Evolutionary conservation across 768 basidiomycete genomes (phyloP), one percentile per base, ranked within the genome.

Genomic region (Nidula microcarpa): DNA sequence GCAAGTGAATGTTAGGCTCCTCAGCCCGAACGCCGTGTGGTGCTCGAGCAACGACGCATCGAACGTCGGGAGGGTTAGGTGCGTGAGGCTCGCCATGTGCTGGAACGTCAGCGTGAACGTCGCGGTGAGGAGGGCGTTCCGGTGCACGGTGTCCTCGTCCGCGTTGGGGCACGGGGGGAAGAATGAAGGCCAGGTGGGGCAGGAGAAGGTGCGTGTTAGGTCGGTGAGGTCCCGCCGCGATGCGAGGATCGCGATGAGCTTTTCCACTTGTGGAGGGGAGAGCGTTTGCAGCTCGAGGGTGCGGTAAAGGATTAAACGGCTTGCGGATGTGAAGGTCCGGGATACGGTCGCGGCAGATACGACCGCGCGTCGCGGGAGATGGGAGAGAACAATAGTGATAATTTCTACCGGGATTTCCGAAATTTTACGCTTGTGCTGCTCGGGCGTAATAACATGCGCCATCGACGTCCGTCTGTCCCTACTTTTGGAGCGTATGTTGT

Each of bases 31-130:
- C 1, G 73, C 73, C 4, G 70, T 68, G 54, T 75, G 74, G 47
- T 74, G 69, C 16, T 70, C 67, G 51, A 80, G 64, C 44, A 79
- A 68, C 14, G 70, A 68, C 23, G 64, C 50, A 52, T 78, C 74
- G 55, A 77, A 79, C 1, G 71, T 67, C 6, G 77, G 76, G 33
- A 78, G 68, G 13, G 69, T 66, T 16, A 78, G 63, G 14, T 69
- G 61, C 6, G 65, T 70, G 11, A 80, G 64, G 35, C 67, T 68
- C n/a, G 70, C 67, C 79, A 80, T 79, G 14, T 75, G 73, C 46
- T 75, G 70, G 39, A 80, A 65, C 1, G 74, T 75, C 44, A 74
- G 61, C 2, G 74, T 72, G 52, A 79, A 76, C 0, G 73, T 71
- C 5, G 76, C 74, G 14, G 69, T 73, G 16, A 74, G 62, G 17